Conservation (phyloP, 1,284 basidiomycete species). For the Cutaneotrichosporon sp. region DNA sequence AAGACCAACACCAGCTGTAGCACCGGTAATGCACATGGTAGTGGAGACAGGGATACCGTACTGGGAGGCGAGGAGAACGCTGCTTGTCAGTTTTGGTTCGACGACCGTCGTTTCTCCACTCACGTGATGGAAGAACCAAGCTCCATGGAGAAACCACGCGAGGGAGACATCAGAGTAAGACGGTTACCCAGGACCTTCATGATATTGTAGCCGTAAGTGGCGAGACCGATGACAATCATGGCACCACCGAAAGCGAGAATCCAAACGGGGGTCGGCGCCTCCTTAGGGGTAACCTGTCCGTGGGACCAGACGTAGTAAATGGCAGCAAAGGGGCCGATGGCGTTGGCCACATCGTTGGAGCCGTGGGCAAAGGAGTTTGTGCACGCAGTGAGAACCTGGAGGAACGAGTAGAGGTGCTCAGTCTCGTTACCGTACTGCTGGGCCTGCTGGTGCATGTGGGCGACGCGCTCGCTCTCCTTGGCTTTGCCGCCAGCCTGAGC, state of each 20-base stretch:
- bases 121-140: constrained; percentile 51
- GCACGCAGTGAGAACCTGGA: constrained; percentile 54
- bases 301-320: constrained; percentile 50
- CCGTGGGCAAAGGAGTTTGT: constrained; percentile 54
- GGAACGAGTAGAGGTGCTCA: constrained; percentile 53
- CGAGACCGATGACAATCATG: constrained; percentile 51
- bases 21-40: constrained; percentile 46
- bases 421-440: constrained; percentile 52
- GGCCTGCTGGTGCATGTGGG: constrained; percentile 46
- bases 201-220: constrained; percentile 49
- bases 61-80: constrained; percentile 51
- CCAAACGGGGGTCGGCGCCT: constrained; percentile 50
- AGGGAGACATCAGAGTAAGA: constrained; percentile 51
- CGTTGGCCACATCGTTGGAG: constrained; percentile 48
- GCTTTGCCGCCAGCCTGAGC: constrained; percentile 34
- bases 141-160: constrained; percentile 54
- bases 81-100: no score
- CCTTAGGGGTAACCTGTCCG: constrained; percentile 31
- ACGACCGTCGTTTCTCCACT: no score
- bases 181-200: constrained; percentile 50
- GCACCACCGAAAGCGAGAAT: constrained; percentile 49
- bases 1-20: constrained; percentile 44
- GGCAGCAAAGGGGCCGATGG: constrained; percentile 44
- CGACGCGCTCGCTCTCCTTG: constrained; percentile 38
- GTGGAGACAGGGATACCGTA: constrained; percentile 47